phyloP scores from a whole-genome alignment of 164 flowering plant species.

The Macadamia tetraphylla region DNA sequence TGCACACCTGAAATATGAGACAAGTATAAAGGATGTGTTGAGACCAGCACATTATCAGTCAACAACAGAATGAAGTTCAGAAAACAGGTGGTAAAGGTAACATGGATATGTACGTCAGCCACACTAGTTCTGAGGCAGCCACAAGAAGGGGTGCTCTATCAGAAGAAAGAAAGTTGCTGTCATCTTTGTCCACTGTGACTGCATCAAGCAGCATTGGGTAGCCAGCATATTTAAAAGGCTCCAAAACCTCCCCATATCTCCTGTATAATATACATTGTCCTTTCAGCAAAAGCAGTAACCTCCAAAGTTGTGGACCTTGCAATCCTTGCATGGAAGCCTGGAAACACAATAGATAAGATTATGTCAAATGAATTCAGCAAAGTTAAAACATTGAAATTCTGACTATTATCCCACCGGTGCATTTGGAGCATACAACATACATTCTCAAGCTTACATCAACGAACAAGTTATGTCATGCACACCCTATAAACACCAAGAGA shows the following conservation, averaged over 20 bases:
- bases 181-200: conserved; percentile 91
- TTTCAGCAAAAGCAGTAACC: conserved; percentile 85
- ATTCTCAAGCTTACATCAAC: too few species aligned
- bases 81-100: conserved; percentile 5
- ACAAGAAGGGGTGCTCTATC: conserved; percentile 94
- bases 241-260: conserved; percentile 80
- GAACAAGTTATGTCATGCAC: too few species aligned
- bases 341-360: conserved; percentile 5
- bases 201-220: conserved; percentile 96
- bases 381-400: neutral
- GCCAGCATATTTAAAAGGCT: conserved; percentile 99
- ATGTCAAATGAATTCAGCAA: neutral
- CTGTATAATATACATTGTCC: conserved; percentile 95
- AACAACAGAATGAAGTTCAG: conserved; percentile 2
- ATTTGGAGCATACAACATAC: too few species aligned
- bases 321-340: conserved; percentile 99
- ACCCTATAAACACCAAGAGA: too few species aligned
- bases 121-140: conserved; percentile 93
- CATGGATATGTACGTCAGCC: conserved; percentile 68
- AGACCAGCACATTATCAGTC: conserved; percentile 10
- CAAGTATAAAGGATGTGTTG: conserved; percentile 1
- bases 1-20: conserved; percentile 59
- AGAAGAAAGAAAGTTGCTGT: conserved; percentile 84
- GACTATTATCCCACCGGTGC: too few species aligned
- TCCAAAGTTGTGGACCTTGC: conserved; percentile 98